A percentile compares a stretch with the other conserved stretches of the same genome.
Conservation (phyloP, 306 rosid species). For the Sindora glabra region DNA sequence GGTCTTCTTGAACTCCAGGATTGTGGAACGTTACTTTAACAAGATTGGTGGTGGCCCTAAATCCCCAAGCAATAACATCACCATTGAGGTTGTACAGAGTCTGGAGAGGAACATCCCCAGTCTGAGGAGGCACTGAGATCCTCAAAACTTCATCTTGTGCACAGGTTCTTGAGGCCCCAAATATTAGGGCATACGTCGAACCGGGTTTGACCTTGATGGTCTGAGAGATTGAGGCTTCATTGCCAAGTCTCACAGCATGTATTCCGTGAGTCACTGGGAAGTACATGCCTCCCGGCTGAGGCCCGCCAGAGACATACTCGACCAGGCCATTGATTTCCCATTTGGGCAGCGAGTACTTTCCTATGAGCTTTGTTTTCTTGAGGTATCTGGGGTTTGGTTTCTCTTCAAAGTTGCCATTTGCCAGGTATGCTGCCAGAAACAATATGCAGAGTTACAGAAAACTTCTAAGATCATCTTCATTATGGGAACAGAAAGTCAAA, state of each 20-base stretch:
- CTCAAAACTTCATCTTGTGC: slow-evolving; percentile 42
- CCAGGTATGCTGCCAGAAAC: slow-evolving; percentile 20
- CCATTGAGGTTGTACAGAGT: slow-evolving; percentile 40
- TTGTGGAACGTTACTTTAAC: slow-evolving; percentile 42
- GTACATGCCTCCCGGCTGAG: slow-evolving; percentile 51
- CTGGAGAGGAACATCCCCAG: slow-evolving; percentile 32
- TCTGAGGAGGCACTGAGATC: slow-evolving; percentile 12
- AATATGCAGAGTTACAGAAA: not conserved
- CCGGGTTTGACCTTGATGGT: slow-evolving; percentile 9
- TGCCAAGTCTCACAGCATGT: slow-evolving; percentile 47
- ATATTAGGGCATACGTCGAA: slow-evolving; percentile 30
- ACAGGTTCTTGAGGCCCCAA: slow-evolving; percentile 50
- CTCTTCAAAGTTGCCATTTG: slow-evolving; percentile 48
- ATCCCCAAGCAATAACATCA: slow-evolving; percentile 41
- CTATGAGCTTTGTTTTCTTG: slow-evolving; percentile 38
- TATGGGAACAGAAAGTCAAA: too few species aligned
- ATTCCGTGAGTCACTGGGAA: slow-evolving; percentile 34
- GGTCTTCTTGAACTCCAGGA: slow-evolving; percentile 45
- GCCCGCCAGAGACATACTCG: slow-evolving; percentile 46
- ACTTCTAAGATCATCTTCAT: too few species aligned
- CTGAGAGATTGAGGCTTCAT: slow-evolving; percentile 49
- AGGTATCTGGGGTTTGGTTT: slow-evolving; percentile 29
- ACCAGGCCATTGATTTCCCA: slow-evolving; percentile 52
- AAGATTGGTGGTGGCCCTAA: slow-evolving; percentile 8
- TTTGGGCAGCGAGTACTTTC: slow-evolving; percentile 43